These are phyloP conservation scores for Beauveria caledonica DNA, from an alignment of 2,329 filamentous ascomycete genomes.

Conservation along the genomic window DNA sequence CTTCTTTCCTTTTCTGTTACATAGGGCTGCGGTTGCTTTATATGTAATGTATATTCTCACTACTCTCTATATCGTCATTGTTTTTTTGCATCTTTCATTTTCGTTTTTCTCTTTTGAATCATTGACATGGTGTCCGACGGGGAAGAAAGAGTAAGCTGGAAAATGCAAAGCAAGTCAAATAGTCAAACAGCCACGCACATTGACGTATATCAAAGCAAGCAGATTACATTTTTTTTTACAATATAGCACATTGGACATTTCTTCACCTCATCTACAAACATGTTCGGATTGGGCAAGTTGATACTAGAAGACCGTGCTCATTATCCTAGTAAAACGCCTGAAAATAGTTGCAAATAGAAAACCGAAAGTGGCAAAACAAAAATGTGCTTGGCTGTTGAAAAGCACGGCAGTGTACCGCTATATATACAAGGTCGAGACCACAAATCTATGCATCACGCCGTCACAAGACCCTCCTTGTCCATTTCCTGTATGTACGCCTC, in stretches of 20 bases:
- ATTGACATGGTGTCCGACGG: no score
- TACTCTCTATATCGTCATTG: conserved; percentile 2
- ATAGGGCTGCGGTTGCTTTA: not conserved
- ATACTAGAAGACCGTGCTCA: not conserved
- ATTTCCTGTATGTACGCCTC: conserved; percentile 83
- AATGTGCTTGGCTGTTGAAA: no score
- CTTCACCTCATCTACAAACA: no score
- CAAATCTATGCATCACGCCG: conserved; percentile 5
- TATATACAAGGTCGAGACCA: not conserved
- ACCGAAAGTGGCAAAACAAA: not conserved
- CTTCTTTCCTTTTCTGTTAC: not conserved
- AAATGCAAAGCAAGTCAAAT: no score
- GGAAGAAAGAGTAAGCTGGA: no score
- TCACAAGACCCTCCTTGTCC: conserved; percentile 52
- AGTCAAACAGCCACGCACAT: no score
- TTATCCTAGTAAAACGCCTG: not conserved
- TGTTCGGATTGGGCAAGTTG: no score
- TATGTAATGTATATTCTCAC: not conserved
- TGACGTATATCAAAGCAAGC: no score
- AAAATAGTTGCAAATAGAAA: no score
- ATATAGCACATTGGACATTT: no score
- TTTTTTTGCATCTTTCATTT: not conserved
- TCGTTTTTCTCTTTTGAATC: not conserved
- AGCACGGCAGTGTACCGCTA: not conserved
- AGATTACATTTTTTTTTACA: not conserved